These are phyloP conservation scores for Prinsepia uniflora DNA, from an alignment of 306 rosid genomes.

Conservation along the genomic window DNA sequence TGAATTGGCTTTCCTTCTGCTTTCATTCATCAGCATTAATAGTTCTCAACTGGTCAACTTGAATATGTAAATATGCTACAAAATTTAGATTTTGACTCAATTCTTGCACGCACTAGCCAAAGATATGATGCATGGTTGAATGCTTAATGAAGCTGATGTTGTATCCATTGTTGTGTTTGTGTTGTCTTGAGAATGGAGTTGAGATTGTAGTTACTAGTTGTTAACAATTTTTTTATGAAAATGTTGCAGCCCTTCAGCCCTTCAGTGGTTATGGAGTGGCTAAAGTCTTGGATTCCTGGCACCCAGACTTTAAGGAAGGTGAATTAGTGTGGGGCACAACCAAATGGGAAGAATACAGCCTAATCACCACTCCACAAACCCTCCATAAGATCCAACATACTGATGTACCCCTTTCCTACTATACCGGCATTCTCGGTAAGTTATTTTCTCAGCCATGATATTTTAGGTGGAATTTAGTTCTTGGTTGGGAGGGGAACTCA, in stretches of 20 bases:
- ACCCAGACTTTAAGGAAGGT: constrained; percentile 29
- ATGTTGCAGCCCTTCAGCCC: constrained; percentile 36
- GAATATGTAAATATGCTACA: neutral
- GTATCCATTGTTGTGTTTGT: neutral
- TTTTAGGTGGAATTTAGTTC: neutral
- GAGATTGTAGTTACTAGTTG: neutral
- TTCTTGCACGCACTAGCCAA: neutral
- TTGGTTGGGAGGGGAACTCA: neutral
- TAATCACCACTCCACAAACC: neutral
- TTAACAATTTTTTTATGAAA: neutral
- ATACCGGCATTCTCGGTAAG: constrained; percentile 38
- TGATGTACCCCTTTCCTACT: constrained; percentile 36
- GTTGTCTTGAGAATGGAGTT: no score
- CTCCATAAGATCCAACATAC: constrained; percentile 29
- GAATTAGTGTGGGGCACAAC: constrained; percentile 30
- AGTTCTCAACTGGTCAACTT: neutral
- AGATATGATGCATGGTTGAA: neutral
- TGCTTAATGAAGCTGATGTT: neutral
- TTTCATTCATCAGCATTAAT: no score
- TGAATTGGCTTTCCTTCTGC: no score
- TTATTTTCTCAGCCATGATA: neutral
- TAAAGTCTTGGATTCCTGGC: constrained; percentile 31
- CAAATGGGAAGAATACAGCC: constrained; percentile 34
- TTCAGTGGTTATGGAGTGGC: constrained; percentile 32
- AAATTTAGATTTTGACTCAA: neutral